Conservation (phyloP, 495 filamentous ascomycete species). For the Cercophora samala region DNA sequence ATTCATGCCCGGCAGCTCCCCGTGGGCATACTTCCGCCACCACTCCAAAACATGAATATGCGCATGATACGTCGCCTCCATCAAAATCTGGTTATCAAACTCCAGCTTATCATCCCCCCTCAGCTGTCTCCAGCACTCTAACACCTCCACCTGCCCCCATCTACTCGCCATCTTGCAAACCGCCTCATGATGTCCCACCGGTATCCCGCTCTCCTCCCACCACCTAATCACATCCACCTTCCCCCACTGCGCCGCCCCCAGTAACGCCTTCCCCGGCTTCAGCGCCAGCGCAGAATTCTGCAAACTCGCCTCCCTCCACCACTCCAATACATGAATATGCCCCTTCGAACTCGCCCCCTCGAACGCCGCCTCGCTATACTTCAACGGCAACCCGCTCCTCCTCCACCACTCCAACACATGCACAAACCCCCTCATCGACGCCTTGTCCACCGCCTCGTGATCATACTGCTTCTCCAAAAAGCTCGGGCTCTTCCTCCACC, state of each 20-base stretch:
- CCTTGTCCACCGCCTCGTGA: conserved; percentile 80
- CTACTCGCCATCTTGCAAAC: conserved; percentile 80
- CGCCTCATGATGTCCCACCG: conserved; percentile 67
- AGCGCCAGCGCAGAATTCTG: conserved; percentile 42
- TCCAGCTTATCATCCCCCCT: conserved; percentile 77
- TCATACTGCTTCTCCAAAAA: conserved; percentile 73
- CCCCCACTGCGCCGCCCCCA: conserved; percentile 75
- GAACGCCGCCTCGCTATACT: conserved; percentile 80
- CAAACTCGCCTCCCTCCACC: conserved; percentile 72
- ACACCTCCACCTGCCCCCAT: conserved; percentile 80
- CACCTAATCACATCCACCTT: conserved; percentile 68
- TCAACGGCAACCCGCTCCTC: conserved; percentile 69
- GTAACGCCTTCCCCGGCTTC: conserved; percentile 75
- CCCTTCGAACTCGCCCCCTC: conserved; percentile 82
- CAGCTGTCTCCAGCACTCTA: conserved; percentile 75
- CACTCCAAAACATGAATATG: conserved; percentile 82
- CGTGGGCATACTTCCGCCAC: conserved; percentile 76
- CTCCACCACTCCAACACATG: conserved; percentile 92
- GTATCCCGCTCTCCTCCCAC: conserved; percentile 77
- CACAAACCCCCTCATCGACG: conserved; percentile 76
- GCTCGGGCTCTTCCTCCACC: conserved; percentile 68
- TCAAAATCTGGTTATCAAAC: conserved; percentile 84
- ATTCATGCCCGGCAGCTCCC: conserved; percentile 43
- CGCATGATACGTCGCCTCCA: conserved; percentile 82
- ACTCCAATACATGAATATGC: conserved; percentile 78